Percentiles rank a stretch among this genome's conserved stretches.
phyloP scores from a whole-genome alignment of 169 alveolate species.

The Pseudocohnilembus persalinus region DNA sequence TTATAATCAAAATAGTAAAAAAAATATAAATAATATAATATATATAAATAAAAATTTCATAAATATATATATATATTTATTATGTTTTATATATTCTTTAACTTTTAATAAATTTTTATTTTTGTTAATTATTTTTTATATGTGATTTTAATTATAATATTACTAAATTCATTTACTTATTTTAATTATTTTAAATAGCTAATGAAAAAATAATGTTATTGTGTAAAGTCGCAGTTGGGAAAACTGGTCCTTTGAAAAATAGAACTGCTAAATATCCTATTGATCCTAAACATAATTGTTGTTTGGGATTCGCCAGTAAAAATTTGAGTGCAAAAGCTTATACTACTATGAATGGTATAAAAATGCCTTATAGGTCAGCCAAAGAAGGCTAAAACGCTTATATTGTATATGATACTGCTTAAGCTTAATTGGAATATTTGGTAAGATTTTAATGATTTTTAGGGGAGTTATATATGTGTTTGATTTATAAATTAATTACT shows the following conservation, averaged over 20 bases:
- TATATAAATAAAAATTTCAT: no score
- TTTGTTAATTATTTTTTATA: no score
- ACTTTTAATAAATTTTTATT: no score
- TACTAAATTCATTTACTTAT: no score
- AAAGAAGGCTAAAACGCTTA: background rate
- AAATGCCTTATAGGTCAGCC: background rate
- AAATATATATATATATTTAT: no score
- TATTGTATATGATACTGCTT: background rate
- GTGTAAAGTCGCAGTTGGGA: background rate
- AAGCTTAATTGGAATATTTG: background rate
- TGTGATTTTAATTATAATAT: no score
- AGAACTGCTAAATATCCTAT: background rate
- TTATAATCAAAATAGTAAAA: conserved; percentile 23
- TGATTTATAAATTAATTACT: no score
- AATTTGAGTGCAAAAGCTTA: background rate
- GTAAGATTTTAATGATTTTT: background rate
- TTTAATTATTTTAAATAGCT: background rate
- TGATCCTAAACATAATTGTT: background rate
- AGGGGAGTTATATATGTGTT: no score
- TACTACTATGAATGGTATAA: background rate
- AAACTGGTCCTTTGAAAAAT: background rate
- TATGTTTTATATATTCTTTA: no score
- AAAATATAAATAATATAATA: no score
- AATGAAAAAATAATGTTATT: background rate
- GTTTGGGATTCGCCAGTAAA: background rate